These are phyloP conservation scores for Camellia sinensis DNA, from an alignment of 148 eudicot genomes.

Conservation along the genomic window DNA sequence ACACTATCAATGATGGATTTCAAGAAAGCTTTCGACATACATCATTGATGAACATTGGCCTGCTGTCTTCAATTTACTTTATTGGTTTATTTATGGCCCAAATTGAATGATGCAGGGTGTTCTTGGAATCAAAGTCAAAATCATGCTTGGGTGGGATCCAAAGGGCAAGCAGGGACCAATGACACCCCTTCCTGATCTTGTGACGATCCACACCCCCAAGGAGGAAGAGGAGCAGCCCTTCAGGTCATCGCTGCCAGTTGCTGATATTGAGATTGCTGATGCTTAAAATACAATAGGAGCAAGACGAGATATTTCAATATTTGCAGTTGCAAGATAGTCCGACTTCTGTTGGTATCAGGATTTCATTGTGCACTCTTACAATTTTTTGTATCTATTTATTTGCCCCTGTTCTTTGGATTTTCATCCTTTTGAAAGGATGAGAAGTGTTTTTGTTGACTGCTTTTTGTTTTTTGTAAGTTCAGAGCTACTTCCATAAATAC, in stretches of 20 bases:
- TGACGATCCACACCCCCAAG: conserved; percentile 57
- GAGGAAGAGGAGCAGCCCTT: conserved; percentile 36
- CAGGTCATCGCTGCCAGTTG: not conserved
- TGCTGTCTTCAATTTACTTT: too few relatives aligned
- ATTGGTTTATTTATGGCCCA: not conserved
- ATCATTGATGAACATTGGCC: too few relatives aligned
- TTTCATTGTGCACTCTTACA: not conserved
- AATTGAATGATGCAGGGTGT: conserved; percentile 39
- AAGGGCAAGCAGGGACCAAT: conserved; percentile 55
- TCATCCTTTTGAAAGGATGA: not conserved
- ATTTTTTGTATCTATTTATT: not conserved
- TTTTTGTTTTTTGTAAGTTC: too few relatives aligned
- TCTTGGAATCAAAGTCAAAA: conserved; percentile 63
- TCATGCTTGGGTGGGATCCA: conserved; percentile 71
- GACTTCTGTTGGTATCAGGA: not conserved
- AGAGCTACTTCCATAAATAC: too few relatives aligned
- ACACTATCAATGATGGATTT: too few relatives aligned
- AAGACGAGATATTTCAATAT: too few relatives aligned
- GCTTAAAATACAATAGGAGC: not conserved
- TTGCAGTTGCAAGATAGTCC: not conserved
- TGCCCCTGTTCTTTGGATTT: too few relatives aligned
- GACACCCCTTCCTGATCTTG: conserved; percentile 58
- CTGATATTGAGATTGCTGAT: too few relatives aligned
- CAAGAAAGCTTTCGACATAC: too few relatives aligned
- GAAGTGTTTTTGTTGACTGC: not conserved